Percentiles rank a stretch among this genome's conserved stretches.
Conservation (phyloP, 129 eudicot species). For the Pseudognaphalium luteoalbum region DNA sequence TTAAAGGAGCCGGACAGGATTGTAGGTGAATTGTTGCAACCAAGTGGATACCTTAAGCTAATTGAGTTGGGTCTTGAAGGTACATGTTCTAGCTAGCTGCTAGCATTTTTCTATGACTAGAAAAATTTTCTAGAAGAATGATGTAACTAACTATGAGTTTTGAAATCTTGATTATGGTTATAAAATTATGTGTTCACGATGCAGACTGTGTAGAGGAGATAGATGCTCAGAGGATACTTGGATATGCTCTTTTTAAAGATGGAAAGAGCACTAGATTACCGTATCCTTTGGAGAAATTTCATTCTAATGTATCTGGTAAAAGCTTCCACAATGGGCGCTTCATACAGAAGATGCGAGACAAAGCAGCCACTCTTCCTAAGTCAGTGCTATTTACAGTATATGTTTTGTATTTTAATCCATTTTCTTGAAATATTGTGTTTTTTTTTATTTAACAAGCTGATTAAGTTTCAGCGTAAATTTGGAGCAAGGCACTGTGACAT, state of each 20-base stretch:
- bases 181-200: constrained; percentile 16
- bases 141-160: no score
- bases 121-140: no score
- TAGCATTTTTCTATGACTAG: no score
- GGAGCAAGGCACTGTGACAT: constrained; percentile 64
- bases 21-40: constrained; percentile 72
- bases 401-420: constrained; percentile 3
- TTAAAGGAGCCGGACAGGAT: constrained; percentile 68
- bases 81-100: constrained; percentile 12
- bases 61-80: constrained; percentile 69
- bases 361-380: constrained; percentile 62
- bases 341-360: constrained; percentile 64
- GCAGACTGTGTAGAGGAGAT: constrained; percentile 71
- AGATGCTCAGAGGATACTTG: constrained; percentile 60
- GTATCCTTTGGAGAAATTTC: constrained; percentile 55
- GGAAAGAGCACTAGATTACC: constrained; percentile 48
- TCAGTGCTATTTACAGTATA: constrained; percentile 27
- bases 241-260: constrained; percentile 62
- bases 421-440: background rate
- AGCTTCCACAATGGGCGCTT: constrained; percentile 72
- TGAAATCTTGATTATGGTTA: background rate
- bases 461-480: constrained; percentile 44
- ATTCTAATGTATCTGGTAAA: constrained; percentile 65
- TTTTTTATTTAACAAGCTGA: background rate
- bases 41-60: constrained; percentile 69